These are phyloP conservation scores for Ophiostoma populinum DNA, from an alignment of 2,329 filamentous ascomycete species.

Conservation along the genomic window DNA sequence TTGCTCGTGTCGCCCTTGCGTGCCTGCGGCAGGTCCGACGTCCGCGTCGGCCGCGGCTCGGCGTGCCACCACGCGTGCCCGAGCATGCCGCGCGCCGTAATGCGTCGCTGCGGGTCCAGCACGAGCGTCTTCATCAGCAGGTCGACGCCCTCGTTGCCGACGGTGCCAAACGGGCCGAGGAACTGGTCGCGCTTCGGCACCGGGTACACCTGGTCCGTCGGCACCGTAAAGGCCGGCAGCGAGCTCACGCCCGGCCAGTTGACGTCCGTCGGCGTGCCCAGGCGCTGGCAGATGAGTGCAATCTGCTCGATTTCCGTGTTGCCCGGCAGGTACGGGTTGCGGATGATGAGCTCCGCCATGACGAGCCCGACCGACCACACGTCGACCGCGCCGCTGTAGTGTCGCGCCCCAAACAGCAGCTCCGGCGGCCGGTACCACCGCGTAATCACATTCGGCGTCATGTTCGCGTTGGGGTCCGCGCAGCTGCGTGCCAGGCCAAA, in stretches of 20 bases:
- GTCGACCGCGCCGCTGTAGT: slow-evolving; percentile 83
- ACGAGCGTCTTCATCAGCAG: slow-evolving; percentile 70
- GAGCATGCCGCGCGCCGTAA: slow-evolving; percentile 61
- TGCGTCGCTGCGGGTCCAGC: slow-evolving; percentile 73
- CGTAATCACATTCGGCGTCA: slow-evolving; percentile 93
- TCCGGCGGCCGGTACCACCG: slow-evolving; percentile 94
- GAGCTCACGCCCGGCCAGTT: slow-evolving; percentile 86
- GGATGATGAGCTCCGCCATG: slow-evolving; percentile 75
- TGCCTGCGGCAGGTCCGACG: slow-evolving; percentile 60
- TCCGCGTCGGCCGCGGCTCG: slow-evolving; percentile 67
- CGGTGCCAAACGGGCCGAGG: slow-evolving; percentile 57
- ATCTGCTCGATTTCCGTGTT: slow-evolving; percentile 79
- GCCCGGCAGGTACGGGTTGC: slow-evolving; percentile 68
- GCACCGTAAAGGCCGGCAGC: slow-evolving; percentile 63
- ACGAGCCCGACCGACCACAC: slow-evolving; percentile 89
- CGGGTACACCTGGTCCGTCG: slow-evolving; percentile 32
- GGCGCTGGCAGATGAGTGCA: slow-evolving; percentile 61
- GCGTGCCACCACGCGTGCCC: slow-evolving; percentile 73
- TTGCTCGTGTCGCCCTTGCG: slow-evolving; percentile 49
- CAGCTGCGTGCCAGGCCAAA: slow-evolving; percentile 87
- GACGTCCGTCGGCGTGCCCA: slow-evolving; percentile 83
- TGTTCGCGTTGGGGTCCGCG: slow-evolving; percentile 69
- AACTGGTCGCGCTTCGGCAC: slow-evolving; percentile 56
- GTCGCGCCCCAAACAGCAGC: slow-evolving; percentile 73
- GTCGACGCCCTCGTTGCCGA: slow-evolving; percentile 71